Evolutionary conservation across 2,329 filamentous ascomycete species (phyloP).

Genomic region (Aspergillus texensis): DNA sequence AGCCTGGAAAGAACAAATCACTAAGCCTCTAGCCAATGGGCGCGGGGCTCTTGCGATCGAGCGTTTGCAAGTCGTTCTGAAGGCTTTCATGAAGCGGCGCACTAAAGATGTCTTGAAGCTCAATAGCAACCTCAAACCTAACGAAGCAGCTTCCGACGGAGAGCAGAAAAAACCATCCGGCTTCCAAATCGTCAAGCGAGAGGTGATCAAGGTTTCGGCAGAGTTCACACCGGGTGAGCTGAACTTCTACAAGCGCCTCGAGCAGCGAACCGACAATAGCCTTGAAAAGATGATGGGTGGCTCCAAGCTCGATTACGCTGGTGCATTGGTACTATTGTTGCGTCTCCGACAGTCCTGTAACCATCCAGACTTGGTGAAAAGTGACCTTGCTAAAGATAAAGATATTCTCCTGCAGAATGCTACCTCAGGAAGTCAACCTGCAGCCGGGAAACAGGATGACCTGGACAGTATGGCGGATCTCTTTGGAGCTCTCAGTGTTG

Average conservation of each 20-base stretch:
- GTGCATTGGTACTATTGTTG: constrained; percentile 87
- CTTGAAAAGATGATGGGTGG: constrained; percentile 86
- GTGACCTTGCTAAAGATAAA: constrained; percentile 82
- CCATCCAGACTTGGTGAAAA: constrained; percentile 84
- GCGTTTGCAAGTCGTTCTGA: constrained; percentile 79
- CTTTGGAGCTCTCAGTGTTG: constrained; percentile 80
- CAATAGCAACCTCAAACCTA: constrained; percentile 77
- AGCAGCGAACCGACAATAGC: constrained; percentile 81
- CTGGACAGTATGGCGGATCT: constrained; percentile 83
- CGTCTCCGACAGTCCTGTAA: constrained; percentile 92
- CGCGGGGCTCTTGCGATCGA: constrained; percentile 86
- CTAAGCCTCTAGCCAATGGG: constrained; percentile 83
- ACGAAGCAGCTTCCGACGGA: constrained; percentile 59
- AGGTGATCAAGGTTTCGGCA: constrained; percentile 77
- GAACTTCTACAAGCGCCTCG: constrained; percentile 81
- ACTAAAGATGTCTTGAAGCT: constrained; percentile 96
- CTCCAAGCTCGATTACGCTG: constrained; percentile 83
- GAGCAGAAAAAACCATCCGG: constrained; percentile 55
- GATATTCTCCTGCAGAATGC: constrained; percentile 74
- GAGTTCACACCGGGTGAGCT: constrained; percentile 80
- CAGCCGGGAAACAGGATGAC: constrained; percentile 59
- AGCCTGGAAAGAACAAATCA: constrained; percentile 91
- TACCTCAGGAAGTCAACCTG: constrained; percentile 52
- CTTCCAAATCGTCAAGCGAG: constrained; percentile 91
- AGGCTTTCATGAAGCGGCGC: constrained; percentile 97